Evolutionary conservation across 2,329 filamentous ascomycete genomes (phyloP).

Genomic region (Cladophialophora chaetospira): DNA sequence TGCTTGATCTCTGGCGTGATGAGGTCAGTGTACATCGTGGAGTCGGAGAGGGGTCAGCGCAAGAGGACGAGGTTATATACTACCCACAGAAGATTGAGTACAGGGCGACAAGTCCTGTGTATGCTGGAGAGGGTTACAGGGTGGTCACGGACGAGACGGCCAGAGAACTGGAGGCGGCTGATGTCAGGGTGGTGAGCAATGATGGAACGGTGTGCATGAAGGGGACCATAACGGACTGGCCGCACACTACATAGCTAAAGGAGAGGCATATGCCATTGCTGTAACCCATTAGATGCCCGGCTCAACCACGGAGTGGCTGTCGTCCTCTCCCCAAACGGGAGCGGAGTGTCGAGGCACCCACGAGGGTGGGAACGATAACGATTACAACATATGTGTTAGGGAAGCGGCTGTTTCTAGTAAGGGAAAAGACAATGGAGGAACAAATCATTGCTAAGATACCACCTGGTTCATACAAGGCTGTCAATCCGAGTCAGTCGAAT

Average conservation of each 20-base stretch:
- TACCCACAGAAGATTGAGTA: constrained; percentile 49
- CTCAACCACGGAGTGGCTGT: constrained; percentile 1
- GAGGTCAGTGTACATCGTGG: constrained; percentile 32
- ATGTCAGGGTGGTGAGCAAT: constrained; percentile 36
- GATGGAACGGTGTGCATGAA: constrained; percentile 38
- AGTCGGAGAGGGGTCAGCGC: constrained; percentile 17
- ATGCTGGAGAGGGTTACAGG: constrained; percentile 52
- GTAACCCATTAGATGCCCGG: too few relatives aligned
- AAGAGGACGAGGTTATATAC: constrained; percentile 33
- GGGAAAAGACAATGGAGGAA: background rate
- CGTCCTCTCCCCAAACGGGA: background rate
- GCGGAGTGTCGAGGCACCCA: constrained; percentile 2
- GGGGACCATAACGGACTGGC: constrained; percentile 35
- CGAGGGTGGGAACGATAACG: constrained; percentile 8
- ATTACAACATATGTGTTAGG: too few relatives aligned
- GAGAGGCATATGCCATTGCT: too few relatives aligned
- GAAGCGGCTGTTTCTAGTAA: too few relatives aligned
- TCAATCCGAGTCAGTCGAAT: background rate
- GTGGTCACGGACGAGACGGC: constrained; percentile 44
- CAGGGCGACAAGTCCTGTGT: constrained; percentile 53
- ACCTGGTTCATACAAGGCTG: background rate
- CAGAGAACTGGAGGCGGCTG: constrained; percentile 28
- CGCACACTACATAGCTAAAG: background rate
- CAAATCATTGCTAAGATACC: background rate
- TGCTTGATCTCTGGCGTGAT: constrained; percentile 49